A percentile compares a stretch with the other conserved stretches of the same genome.
These are phyloP conservation scores for Sporothrix luriei DNA, from an alignment of 2,329 filamentous ascomycete genomes.

Conservation along the genomic window DNA sequence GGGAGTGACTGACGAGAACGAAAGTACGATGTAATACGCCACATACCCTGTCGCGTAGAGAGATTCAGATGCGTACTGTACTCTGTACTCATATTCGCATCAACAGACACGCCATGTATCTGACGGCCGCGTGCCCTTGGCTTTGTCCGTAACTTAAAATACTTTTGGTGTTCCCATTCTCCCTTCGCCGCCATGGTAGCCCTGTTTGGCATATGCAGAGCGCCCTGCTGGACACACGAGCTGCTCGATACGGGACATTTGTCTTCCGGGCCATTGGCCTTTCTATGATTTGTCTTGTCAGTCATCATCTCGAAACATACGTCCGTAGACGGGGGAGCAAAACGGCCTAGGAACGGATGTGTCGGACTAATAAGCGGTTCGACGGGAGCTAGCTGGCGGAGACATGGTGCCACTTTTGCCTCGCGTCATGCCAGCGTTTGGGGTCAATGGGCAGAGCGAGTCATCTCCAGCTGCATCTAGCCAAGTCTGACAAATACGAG, in stretches of 20 bases:
- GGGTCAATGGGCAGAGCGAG: slow-evolving; percentile 34
- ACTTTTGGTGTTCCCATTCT: neutral
- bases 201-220: neutral
- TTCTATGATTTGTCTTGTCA: neutral
- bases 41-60: neutral
- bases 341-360: neutral
- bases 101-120: neutral
- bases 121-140: neutral
- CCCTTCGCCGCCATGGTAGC: neutral
- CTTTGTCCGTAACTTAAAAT: neutral
- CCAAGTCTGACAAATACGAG: neutral
- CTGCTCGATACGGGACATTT: neutral
- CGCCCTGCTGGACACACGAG: neutral
- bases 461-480: neutral
- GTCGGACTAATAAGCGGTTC: slow-evolving; percentile 25
- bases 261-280: neutral
- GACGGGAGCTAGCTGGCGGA: slow-evolving; percentile 29
- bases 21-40: no score
- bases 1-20: no score
- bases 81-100: neutral
- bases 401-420: slow-evolving; percentile 37
- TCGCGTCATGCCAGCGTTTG: slow-evolving; percentile 34
- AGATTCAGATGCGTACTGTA: neutral
- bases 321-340: neutral
- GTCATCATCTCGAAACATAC: neutral